Evolutionary conservation across 2,329 filamentous ascomycete species (phyloP).

Genomic region (Claviceps fusiformis): DNA sequence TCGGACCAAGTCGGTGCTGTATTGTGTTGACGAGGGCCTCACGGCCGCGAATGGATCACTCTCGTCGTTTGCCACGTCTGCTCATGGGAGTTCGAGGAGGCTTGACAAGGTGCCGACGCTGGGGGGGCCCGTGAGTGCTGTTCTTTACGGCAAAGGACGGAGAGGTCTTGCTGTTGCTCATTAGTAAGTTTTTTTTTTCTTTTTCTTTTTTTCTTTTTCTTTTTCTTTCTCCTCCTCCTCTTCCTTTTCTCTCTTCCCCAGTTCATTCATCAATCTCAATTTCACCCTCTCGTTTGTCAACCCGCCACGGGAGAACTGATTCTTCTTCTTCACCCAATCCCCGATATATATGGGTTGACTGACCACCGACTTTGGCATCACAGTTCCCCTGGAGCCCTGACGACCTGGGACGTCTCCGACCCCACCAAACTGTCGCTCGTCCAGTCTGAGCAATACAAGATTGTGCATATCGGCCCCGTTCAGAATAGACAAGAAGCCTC

Average conservation of each 20-base stretch:
- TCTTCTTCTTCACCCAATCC: not conserved
- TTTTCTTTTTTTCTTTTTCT: constrained; percentile 4
- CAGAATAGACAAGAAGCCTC: constrained; percentile 39
- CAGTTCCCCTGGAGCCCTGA: constrained; percentile 28
- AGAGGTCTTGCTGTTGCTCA: constrained; percentile 29
- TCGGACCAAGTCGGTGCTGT: constrained; percentile 33
- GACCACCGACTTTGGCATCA: not conserved
- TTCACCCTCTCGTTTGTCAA: not conserved
- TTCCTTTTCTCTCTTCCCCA: no score
- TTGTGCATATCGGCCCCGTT: constrained; percentile 23
- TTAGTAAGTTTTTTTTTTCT: no score
- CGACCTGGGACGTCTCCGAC: constrained; percentile 30
- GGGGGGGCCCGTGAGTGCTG: constrained; percentile 30
- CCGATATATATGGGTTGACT: not conserved
- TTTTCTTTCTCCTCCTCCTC: not conserved
- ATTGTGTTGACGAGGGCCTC: constrained; percentile 47
- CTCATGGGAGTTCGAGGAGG: constrained; percentile 24
- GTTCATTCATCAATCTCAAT: not conserved
- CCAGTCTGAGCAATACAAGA: constrained; percentile 25
- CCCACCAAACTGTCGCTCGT: constrained; percentile 22
- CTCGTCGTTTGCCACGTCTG: constrained; percentile 23
- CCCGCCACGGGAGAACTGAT: not conserved
- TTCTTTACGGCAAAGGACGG: constrained; percentile 28
- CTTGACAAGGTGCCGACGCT: constrained; percentile 22
- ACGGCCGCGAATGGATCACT: constrained; percentile 33